Evolutionary conservation across 352 stramenopile genomes (phyloP).

Genomic region (Phytophthora lateralis): DNA sequence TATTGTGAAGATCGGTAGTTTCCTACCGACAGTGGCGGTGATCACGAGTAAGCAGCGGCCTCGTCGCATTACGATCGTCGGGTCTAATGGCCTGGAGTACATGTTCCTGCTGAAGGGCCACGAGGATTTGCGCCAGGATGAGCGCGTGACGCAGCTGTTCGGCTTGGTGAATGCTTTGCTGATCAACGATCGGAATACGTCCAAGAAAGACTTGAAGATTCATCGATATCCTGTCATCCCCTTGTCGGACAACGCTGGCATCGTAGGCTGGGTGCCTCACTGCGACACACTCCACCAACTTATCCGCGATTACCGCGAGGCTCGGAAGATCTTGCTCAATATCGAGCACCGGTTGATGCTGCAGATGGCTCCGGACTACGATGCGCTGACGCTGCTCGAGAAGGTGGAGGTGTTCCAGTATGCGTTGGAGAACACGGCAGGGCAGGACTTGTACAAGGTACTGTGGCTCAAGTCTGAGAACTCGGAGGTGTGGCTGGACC

Average conservation of each 20-base stretch:
- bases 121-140: slow-evolving; percentile 99
- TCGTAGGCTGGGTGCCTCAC: slow-evolving; percentile 98
- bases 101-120: slow-evolving; percentile 99
- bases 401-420: slow-evolving; percentile 99
- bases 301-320: slow-evolving; percentile 94
- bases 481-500: slow-evolving; percentile 98
- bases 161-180: slow-evolving; percentile 99
- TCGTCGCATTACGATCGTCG: slow-evolving; percentile 94
- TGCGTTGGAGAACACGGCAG: slow-evolving; percentile 92
- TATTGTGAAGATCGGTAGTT: slow-evolving; percentile 84
- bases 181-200: slow-evolving; percentile 95
- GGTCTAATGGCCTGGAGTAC: slow-evolving; percentile 98
- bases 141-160: slow-evolving; percentile 99
- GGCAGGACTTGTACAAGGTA: slow-evolving; percentile 98
- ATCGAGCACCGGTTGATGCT: slow-evolving; percentile 93
- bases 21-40: slow-evolving; percentile 94
- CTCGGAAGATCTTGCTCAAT: slow-evolving; percentile 92
- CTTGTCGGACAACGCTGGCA: slow-evolving; percentile 97
- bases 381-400: slow-evolving; percentile 95
- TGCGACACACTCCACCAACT: slow-evolving; percentile 98
- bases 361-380: slow-evolving; percentile 94
- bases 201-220: slow-evolving; percentile 98
- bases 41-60: slow-evolving; percentile 99
- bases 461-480: slow-evolving; percentile 96
- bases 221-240: slow-evolving; percentile 98